phyloP scores from a whole-genome alignment of 768 basidiomycete genomes.

The Lactarius quietus region DNA sequence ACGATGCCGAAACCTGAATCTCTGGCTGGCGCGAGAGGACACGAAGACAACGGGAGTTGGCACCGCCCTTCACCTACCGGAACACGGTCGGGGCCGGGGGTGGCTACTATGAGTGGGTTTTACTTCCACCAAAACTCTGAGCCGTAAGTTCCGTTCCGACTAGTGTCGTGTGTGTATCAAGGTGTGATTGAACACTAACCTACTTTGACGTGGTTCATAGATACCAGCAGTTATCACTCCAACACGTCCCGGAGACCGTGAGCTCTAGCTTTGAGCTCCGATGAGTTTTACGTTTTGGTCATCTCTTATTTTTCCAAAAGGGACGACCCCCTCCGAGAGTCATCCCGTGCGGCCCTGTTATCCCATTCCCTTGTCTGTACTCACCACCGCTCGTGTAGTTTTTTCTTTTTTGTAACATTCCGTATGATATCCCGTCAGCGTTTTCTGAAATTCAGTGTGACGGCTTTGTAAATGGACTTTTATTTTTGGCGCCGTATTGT shows the following conservation, averaged over 20 bases:
- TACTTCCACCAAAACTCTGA: constrained; percentile 94
- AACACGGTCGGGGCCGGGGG: constrained; percentile 44
- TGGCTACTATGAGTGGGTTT: constrained; percentile 83
- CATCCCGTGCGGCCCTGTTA: neutral
- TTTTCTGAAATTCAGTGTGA: neutral
- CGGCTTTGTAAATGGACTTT: neutral
- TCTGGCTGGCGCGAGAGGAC: constrained; percentile 24
- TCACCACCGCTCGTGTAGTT: constrained; percentile 22
- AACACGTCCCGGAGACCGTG: constrained; percentile 69
- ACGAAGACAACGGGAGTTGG: constrained; percentile 35
- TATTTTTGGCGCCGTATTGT: neutral
- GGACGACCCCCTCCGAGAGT: neutral
- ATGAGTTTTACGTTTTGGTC: constrained; percentile 34
- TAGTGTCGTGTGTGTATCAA: neutral
- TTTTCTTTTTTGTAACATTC: constrained; percentile 16
- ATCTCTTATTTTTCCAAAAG: constrained; percentile 5
- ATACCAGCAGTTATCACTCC: constrained; percentile 85
- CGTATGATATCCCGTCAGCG: constrained; percentile 24
- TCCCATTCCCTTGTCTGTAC: constrained; percentile 12
- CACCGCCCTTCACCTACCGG: constrained; percentile 45
- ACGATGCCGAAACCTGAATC: constrained; percentile 30
- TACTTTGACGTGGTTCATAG: constrained; percentile 37
- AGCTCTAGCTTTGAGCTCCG: constrained; percentile 87
- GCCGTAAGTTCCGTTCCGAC: constrained; percentile 53
- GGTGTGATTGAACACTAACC: neutral